Percentiles rank a stretch among this genome's conserved stretches.
phyloP scores from a whole-genome alignment of 768 basidiomycete species.

The Termitomyces sp. region DNA sequence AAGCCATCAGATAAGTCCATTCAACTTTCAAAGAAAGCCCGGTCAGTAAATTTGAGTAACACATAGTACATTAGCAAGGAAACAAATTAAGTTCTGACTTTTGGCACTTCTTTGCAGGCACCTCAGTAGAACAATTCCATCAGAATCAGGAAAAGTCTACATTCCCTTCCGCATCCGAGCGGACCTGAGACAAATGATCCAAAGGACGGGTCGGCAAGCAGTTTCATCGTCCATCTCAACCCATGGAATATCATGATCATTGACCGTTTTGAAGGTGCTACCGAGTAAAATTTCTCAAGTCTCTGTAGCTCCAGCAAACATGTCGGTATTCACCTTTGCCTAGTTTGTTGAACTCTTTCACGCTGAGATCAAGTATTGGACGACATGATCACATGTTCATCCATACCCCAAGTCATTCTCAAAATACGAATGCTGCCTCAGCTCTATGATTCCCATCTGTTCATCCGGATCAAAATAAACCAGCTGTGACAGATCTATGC shows the following conservation, averaged over 20 bases:
- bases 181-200: not conserved
- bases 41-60: not conserved
- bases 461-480: not conserved
- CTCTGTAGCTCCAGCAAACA: not conserved
- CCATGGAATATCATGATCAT: not conserved
- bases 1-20: not conserved
- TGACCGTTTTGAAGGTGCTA: not conserved
- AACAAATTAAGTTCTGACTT: not conserved
- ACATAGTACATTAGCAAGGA: not conserved
- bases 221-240: slow-evolving; percentile 1
- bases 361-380: not conserved
- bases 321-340: not conserved
- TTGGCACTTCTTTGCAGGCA: not conserved
- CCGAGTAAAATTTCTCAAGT: not conserved
- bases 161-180: not conserved
- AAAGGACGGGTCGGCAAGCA: not conserved
- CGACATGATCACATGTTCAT: not conserved
- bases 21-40: not conserved
- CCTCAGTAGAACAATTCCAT: not conserved
- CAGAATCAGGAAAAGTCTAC: not conserved
- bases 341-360: not conserved
- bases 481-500: not conserved
- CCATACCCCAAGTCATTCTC: not conserved
- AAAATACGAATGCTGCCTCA: slow-evolving; percentile 1
- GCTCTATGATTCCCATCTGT: not conserved